Base-by-base conservation (phyloP, 2,329 filamentous ascomycete genomes). In the Emydomyces testavorans region DNA sequence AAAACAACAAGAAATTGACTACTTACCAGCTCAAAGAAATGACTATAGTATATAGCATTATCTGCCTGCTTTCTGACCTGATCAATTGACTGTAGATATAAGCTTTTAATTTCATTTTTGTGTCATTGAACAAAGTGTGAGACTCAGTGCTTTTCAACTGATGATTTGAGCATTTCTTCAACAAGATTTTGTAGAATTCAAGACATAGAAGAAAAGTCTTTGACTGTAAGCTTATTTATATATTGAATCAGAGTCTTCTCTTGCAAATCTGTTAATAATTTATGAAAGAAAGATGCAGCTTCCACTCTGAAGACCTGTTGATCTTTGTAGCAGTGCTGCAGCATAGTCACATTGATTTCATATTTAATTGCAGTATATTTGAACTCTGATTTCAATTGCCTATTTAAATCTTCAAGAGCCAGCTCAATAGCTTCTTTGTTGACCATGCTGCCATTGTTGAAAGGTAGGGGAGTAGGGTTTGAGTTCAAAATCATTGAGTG, bases 61-160 rank as follows among this genome's bases (percentile, higher is more conserved):
- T 51, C 45, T 23, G 45, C 45, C 18, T 18, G 36, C 20, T 48
- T 47, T 21, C 39, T 18, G n/a, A 41, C 16, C 29, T 46, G 18
- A 39, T 52, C 23, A 26, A 52, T 46, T 21, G 21, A n/a, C 16
- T 8, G 18, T 32, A 49, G n/a, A 28, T 52, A 47, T 28, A 51
- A 10, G 31, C 31, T 41, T 20, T 42, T 28, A 7, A 48, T 48
- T 6, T 23, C 13, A 11, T 35, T 13, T 20, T 36, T 24, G 23
- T 48, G n/a, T 6, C 16, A 18, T n/a, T 44, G 21, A n/a, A 21
- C 10, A 20, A 49, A 49, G 15, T 29, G n/a, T 8, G 21, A 10
- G 21, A 49, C 31, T 16, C 39, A 49, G 28, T 37, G 8, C 32
- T 21, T 2, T 28, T 23, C 32, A 16, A 49, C 16, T 20, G 18